These are phyloP conservation scores for Yamadazyma tumulicola DNA, from an alignment of 805 yeast genomes.

Conservation along the genomic window DNA sequence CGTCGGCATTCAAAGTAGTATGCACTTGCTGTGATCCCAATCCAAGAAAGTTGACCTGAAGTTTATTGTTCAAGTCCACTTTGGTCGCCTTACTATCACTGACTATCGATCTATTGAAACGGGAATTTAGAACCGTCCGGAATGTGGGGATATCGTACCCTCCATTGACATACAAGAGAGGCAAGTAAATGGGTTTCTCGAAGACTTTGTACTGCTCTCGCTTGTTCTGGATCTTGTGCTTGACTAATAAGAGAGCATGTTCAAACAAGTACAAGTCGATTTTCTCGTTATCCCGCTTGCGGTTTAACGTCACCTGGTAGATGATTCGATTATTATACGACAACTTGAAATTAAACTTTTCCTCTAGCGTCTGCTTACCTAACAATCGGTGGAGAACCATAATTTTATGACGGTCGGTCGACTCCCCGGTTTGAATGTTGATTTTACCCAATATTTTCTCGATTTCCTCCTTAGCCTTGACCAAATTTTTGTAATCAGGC, in stretches of 20 bases:
- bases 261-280: conserved; percentile 86
- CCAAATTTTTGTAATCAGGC: conserved; percentile 66
- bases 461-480: conserved; percentile 70
- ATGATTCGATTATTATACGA: conserved; percentile 79
- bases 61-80: conserved; percentile 24
- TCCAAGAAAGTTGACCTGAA: conserved; percentile 51
- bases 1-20: conserved; percentile 50
- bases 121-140: conserved; percentile 34
- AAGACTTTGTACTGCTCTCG: conserved; percentile 89
- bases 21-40: conserved; percentile 55
- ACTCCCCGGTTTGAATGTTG: conserved; percentile 87
- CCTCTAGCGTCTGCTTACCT: conserved; percentile 77
- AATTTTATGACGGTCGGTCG: conserved; percentile 87
- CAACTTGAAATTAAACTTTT: conserved; percentile 79
- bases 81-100: conserved; percentile 29
- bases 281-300: conserved; percentile 73
- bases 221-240: conserved; percentile 81
- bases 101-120: conserved; percentile 34
- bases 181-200: conserved; percentile 83
- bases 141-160: conserved; percentile 75
- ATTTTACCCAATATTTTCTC: conserved; percentile 72
- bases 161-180: conserved; percentile 67
- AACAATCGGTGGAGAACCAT: conserved; percentile 59
- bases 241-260: conserved; percentile 79
- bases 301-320: conserved; percentile 67